Evolutionary conservation across 2,329 filamentous ascomycete species (phyloP), one percentile per base, ranked within the genome.

Genomic region (Hortaea werneckii): DNA sequence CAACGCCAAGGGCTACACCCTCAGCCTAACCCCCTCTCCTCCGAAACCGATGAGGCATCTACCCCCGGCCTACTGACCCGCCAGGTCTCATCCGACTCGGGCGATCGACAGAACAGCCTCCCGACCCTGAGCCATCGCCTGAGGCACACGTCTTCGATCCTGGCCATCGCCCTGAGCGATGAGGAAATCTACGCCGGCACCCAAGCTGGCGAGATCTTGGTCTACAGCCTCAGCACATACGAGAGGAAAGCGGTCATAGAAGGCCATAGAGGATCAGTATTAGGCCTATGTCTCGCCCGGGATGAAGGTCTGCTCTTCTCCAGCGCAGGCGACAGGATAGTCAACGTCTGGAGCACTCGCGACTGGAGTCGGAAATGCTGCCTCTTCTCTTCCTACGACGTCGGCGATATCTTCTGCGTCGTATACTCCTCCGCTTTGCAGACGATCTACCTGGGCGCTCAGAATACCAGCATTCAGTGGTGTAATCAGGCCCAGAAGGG

Each of bases 391-490:
- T 83, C 83, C 41, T 90, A 94, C 66, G 92, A 96, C 57, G 85
- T 95, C 37, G 92, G 92, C 49, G 92, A 98, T 68, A 80, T 98
- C 48, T 96, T 96, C 64, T 94, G 87, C 56, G 82, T 95, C n/a
- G 84, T 83, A 1, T 95, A 94, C 65, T 95, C 88, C 4, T 70
- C 80, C 5, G 76, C 80, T 54, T 74, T 87, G 57, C 78, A 90
- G 54, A 94, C 85, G 0, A 76, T 95, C 4, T 96, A 95, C 64
- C 78, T 95, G 38, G 92, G 92, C 47, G 87, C 88, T 0, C 92
- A 96, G 62, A 95, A 96, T 61, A 92, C 88, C 6, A 87, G 84
- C 35, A 92, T 95, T 43, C 89, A 95, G 61, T 98, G 92, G 92
- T 85, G 87, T 56, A 77, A 82, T 53, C 54, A 56, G 12, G 49